Conservation (phyloP, 257 asterid species). For the Datura wrightii region DNA sequence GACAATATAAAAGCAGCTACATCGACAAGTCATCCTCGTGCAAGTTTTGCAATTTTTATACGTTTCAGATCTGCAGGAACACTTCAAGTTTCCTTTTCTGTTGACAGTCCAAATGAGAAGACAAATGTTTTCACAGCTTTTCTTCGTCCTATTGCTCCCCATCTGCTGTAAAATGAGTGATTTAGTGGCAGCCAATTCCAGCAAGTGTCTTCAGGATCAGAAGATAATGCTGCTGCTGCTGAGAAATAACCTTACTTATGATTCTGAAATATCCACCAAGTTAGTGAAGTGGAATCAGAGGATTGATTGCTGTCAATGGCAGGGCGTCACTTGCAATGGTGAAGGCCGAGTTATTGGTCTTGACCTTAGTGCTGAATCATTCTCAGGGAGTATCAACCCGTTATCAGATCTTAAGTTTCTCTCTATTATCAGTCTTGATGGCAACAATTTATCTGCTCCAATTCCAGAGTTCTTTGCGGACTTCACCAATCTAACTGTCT, state of each 20-base stretch:
- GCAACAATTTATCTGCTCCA: slow-evolving; percentile 46
- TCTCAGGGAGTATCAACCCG: slow-evolving; percentile 44
- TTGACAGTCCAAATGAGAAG: slow-evolving; percentile 40
- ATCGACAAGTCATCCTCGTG: background rate
- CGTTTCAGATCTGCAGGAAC: background rate
- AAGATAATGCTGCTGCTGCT: slow-evolving; percentile 52
- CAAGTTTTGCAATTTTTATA: background rate
- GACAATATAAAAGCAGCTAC: background rate
- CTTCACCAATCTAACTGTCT: slow-evolving; percentile 46
- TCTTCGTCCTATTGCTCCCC: slow-evolving; percentile 33
- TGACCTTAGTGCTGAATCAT: slow-evolving; percentile 56
- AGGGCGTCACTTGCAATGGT: slow-evolving; percentile 55
- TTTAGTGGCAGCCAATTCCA: slow-evolving; percentile 39
- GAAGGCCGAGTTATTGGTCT: slow-evolving; percentile 50
- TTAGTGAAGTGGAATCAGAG: slow-evolving; percentile 54
- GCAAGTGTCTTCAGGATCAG: slow-evolving; percentile 46
- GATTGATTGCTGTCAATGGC: slow-evolving; percentile 59
- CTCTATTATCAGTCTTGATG: slow-evolving; percentile 52
- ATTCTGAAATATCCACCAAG: slow-evolving; percentile 59
- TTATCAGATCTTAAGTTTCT: slow-evolving; percentile 48
- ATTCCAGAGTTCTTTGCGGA: slow-evolving; percentile 51
- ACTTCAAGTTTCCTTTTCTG: background rate
- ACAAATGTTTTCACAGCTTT: slow-evolving; percentile 26
- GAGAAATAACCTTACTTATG: slow-evolving; percentile 50
- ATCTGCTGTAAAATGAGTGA: slow-evolving; percentile 26